phyloP scores from a whole-genome alignment of 306 rosid species.

The Prunus davidiana region DNA sequence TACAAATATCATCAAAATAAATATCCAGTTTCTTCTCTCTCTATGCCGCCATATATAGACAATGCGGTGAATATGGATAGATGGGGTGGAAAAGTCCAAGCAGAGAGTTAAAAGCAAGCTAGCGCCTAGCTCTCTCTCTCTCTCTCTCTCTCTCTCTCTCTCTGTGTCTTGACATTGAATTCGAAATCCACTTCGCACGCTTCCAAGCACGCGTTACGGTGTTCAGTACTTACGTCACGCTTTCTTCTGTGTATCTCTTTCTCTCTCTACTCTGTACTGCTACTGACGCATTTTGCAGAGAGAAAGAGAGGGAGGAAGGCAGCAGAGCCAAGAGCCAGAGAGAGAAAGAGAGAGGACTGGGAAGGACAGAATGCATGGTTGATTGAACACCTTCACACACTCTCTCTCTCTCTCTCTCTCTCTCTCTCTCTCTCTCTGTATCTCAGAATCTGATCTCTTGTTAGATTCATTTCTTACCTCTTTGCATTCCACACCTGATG shows the following conservation, averaged over 20 bases:
- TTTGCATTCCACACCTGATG: constrained; percentile 46
- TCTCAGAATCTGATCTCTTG: background rate
- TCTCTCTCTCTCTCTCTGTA: background rate
- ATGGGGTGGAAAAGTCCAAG: constrained; percentile 41
- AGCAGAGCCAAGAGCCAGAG: too few relatives aligned
- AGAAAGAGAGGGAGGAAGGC: background rate
- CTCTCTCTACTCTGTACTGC: background rate
- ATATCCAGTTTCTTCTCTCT: background rate
- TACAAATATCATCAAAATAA: background rate
- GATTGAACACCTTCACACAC: constrained; percentile 1
- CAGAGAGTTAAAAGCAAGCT: constrained; percentile 22
- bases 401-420: too few relatives aligned
- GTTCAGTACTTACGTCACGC: constrained; percentile 44
- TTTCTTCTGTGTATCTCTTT: background rate
- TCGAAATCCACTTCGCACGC: constrained; percentile 54
- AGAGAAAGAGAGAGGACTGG: constrained; percentile 8
- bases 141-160: too few relatives aligned
- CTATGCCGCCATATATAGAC: constrained; percentile 43
- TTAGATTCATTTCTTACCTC: constrained; percentile 26
- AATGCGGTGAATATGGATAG: background rate
- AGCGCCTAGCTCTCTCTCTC: background rate
- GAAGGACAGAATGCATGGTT: constrained; percentile 34
- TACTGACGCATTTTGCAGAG: constrained; percentile 14
- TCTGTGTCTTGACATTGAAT: constrained; percentile 14
- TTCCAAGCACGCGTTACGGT: constrained; percentile 61